phyloP scores from a whole-genome alignment of 75 land plant species.

The Ceratopteris richardii region DNA sequence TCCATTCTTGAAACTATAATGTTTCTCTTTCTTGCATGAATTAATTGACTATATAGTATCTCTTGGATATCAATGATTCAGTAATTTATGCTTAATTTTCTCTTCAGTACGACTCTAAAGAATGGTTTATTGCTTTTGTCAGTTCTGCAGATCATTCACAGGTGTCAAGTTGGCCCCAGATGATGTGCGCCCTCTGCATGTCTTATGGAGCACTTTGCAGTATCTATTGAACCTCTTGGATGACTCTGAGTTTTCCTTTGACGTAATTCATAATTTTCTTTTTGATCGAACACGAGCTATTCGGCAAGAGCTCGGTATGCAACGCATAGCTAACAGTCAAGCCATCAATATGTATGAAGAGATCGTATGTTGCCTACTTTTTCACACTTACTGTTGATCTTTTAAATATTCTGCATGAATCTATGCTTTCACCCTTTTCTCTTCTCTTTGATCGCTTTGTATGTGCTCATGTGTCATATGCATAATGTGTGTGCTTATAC shows the following conservation, averaged over 20 bases:
- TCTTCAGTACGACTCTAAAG: no score
- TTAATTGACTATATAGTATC: no score
- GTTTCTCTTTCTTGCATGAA: no score
- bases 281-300: constrained; percentile 92
- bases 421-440: no score
- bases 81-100: no score
- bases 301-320: constrained; percentile 87
- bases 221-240: constrained; percentile 59
- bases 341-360: constrained; percentile 67
- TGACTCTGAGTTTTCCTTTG: constrained; percentile 48
- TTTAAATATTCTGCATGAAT: no score
- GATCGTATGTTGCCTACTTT: constrained; percentile 45
- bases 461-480: no score
- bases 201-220: constrained; percentile 53
- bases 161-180: constrained; percentile 25
- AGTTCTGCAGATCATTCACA: constrained; percentile 93
- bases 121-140: background rate
- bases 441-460: no score
- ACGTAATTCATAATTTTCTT: constrained; percentile 74
- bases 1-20: no score
- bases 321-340: constrained; percentile 46
- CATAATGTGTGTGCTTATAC: no score
- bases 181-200: constrained; percentile 73
- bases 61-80: no score
- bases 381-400: background rate